Evolutionary conservation across 495 filamentous ascomycete species (phyloP).

Genomic region (Hypomontagnella submonticulosa): DNA sequence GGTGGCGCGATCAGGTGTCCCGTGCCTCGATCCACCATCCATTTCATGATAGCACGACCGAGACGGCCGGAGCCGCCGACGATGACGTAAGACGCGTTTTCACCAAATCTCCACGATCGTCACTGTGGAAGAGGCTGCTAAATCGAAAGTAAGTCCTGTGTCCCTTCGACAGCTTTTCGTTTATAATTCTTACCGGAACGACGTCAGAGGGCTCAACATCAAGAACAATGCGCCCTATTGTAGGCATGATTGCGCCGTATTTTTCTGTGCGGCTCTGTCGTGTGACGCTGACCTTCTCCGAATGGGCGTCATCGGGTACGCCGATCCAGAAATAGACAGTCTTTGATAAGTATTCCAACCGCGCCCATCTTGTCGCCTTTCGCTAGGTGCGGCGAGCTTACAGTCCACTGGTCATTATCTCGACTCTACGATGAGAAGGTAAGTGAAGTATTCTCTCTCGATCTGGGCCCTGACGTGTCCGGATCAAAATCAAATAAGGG

Average conservation of each 20-base stretch:
- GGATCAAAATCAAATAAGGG: conserved; percentile 37
- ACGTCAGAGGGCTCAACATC: conserved; percentile 42
- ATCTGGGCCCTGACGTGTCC: conserved; percentile 35
- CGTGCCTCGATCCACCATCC: conserved; percentile 66
- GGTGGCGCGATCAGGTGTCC: conserved; percentile 63
- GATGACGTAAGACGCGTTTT: conserved; percentile 63
- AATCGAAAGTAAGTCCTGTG: conserved; percentile 12
- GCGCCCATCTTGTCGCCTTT: conserved; percentile 44
- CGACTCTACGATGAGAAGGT: conserved; percentile 33
- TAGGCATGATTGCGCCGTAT: conserved; percentile 44
- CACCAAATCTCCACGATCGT: conserved; percentile 41
- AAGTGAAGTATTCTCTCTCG: conserved; percentile 34
- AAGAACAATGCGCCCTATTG: conserved; percentile 65
- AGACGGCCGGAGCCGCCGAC: conserved; percentile 68
- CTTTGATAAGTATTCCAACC: conserved; percentile 40
- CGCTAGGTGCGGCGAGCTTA: conserved; percentile 21
- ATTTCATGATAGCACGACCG: conserved; percentile 63
- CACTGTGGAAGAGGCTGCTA: conserved; percentile 34
- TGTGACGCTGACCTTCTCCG: conserved; percentile 43
- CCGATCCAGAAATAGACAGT: conserved; percentile 43
- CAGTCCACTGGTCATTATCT: conserved; percentile 23
- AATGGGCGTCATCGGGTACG: conserved; percentile 28
- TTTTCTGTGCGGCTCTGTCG: conserved; percentile 44
- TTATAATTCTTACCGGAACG: conserved; percentile 42
- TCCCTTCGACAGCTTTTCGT: not conserved